These are phyloP conservation scores for Oryza meyeriana DNA, from an alignment of 176 grass and related monocot species.

Conservation along the genomic window DNA sequence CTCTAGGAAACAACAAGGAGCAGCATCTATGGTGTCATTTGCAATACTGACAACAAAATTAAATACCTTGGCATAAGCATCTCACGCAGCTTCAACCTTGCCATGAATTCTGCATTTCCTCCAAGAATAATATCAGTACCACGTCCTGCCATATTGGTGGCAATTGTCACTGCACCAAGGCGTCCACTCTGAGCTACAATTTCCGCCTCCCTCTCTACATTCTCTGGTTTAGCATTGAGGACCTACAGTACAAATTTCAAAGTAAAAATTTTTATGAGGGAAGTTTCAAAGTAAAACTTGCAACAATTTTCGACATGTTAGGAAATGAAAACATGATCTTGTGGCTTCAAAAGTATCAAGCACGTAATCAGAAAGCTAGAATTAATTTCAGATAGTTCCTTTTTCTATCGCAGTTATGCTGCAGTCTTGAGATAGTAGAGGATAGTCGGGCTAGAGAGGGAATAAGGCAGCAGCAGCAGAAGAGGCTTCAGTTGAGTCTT, in stretches of 20 bases:
- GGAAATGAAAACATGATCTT: background rate
- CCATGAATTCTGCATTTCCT: slow-evolving; percentile 98
- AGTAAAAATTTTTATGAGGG: too few relatives aligned
- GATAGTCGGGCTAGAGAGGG: background rate
- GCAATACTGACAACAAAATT: slow-evolving; percentile 16
- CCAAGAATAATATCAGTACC: slow-evolving; percentile 99
- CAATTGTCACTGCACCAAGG: slow-evolving; percentile 89
- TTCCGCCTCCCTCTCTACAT: slow-evolving; percentile 97
- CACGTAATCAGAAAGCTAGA: background rate
- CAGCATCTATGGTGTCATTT: slow-evolving; percentile 3
- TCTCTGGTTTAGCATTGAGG: slow-evolving; percentile 97
- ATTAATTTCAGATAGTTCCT: background rate
- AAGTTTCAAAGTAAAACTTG: slow-evolving; percentile 22
- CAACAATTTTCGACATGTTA: background rate
- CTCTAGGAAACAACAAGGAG: background rate
- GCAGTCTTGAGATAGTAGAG: background rate
- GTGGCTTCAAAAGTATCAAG: background rate
- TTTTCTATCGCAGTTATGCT: background rate
- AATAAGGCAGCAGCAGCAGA: background rate
- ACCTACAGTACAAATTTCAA: slow-evolving; percentile 58
- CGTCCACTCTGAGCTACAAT: slow-evolving; percentile 98
- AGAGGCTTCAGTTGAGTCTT: background rate
- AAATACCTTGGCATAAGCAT: slow-evolving; percentile 89
- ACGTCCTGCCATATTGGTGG: slow-evolving; percentile 96
- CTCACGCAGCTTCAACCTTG: slow-evolving; percentile 89